Evolutionary conservation across 2,329 filamentous ascomycete genomes (phyloP).

Genomic region (Aspergillus sp.): DNA sequence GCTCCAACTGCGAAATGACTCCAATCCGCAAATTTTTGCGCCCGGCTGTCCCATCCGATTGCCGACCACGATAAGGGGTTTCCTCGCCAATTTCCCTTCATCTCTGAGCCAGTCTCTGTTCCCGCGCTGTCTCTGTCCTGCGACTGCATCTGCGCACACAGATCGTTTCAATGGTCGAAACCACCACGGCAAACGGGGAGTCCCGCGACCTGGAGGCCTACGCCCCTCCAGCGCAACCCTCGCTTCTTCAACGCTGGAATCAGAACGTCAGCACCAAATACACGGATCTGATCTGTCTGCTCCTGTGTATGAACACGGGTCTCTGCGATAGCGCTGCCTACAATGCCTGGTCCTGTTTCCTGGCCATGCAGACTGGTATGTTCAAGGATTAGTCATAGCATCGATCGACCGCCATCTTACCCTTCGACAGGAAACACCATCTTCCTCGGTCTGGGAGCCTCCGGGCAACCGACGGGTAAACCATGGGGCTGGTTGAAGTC

Average conservation of each 20-base stretch:
- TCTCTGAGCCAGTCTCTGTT: no score
- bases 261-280: conserved; percentile 29
- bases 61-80: no score
- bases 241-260: conserved; percentile 25
- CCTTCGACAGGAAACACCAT: conserved; percentile 44
- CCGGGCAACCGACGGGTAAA: conserved; percentile 36
- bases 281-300: conserved; percentile 38
- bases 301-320: conserved; percentile 41
- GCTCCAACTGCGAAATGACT: background rate
- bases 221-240: conserved; percentile 5
- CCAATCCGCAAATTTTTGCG: background rate
- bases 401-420: background rate
- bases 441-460: conserved; percentile 46
- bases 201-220: conserved; percentile 12
- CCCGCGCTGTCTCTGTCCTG: no score
- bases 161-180: background rate
- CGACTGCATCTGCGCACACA: no score
- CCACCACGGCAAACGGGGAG: background rate
- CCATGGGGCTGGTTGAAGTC: conserved; percentile 46
- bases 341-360: conserved; percentile 47
- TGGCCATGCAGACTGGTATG: conserved; percentile 48
- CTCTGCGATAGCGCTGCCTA: conserved; percentile 46
- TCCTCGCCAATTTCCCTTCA: no score
- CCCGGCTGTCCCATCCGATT: no score
- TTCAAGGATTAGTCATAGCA: background rate